These are phyloP conservation scores for Erodium maritimum DNA, from an alignment of 345 rosid genomes.

Conservation along the genomic window DNA sequence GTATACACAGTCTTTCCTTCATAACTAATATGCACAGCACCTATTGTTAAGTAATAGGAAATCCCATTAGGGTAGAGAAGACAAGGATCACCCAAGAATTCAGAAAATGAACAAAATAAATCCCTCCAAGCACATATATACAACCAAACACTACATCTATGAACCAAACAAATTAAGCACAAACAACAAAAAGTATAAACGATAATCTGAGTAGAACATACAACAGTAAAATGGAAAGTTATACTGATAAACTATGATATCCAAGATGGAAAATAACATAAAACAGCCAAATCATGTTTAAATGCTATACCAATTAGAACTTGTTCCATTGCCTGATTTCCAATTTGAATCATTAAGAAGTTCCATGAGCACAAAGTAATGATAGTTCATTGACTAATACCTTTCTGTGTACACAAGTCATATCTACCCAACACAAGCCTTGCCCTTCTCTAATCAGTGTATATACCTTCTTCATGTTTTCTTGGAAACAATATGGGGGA, in stretches of 20 bases:
- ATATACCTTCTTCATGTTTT: constrained; percentile 5
- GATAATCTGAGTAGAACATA: not conserved
- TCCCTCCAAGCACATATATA: not conserved
- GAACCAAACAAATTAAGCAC: not conserved
- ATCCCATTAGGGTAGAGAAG: not conserved
- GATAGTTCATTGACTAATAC: not conserved
- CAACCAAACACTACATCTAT: too few species aligned
- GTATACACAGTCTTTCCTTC: not conserved
- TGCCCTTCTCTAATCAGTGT: constrained; percentile 10
- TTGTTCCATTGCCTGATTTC: not conserved
- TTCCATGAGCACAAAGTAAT: constrained; percentile 1
- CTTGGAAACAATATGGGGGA: not conserved
- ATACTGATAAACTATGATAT: not conserved
- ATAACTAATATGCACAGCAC: not conserved
- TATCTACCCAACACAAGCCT: constrained; percentile 7
- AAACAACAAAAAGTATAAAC: not conserved
- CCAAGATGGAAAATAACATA: not conserved
- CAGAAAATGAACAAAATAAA: not conserved
- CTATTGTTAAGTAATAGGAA: not conserved
- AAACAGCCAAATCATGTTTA: too few species aligned
- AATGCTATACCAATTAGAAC: too few species aligned
- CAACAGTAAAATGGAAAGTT: not conserved
- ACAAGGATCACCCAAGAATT: not conserved
- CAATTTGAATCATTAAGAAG: not conserved
- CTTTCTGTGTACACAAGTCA: not conserved